Evolutionary conservation across 139 green algal genomes (phyloP).

Genomic region (Tetraselmis striata): DNA sequence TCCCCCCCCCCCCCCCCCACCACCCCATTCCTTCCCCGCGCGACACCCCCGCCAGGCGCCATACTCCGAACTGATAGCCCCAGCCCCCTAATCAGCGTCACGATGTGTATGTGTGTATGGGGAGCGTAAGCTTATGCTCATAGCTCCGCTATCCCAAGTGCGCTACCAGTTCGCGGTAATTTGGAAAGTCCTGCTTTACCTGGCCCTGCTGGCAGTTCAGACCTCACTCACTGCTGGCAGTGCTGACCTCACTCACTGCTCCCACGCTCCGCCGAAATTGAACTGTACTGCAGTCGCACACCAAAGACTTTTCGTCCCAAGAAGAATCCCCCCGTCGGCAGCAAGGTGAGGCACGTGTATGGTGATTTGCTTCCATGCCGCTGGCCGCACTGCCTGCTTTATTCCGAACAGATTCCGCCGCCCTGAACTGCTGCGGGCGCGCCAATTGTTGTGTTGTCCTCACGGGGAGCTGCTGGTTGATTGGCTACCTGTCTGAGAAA

Average conservation of each 20-base stretch:
- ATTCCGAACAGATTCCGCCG: slow-evolving; percentile 21
- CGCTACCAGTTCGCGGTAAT: background rate
- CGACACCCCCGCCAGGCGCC: too few species aligned
- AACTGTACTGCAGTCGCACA: background rate
- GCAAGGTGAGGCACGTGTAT: slow-evolving; percentile 48
- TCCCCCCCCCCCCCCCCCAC: too few species aligned
- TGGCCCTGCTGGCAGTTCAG: background rate
- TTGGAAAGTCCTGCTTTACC: background rate
- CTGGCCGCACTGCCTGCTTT: background rate
- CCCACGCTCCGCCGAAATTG: too few species aligned
- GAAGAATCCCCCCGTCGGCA: slow-evolving; percentile 70
- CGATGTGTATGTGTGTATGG: too few species aligned
- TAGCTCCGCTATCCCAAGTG: background rate
- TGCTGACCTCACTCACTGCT: too few species aligned
- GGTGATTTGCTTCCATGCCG: background rate
- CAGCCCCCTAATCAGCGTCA: too few species aligned
- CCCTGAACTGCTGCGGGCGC: slow-evolving; percentile 12
- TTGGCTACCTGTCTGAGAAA: background rate
- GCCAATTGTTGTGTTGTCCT: slow-evolving; percentile 17
- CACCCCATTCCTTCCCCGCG: too few species aligned
- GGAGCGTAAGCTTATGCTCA: too few species aligned
- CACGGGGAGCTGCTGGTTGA: background rate
- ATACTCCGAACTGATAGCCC: too few species aligned
- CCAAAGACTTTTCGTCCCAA: slow-evolving; percentile 70
- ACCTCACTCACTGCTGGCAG: background rate